A percentile compares a stretch with the other conserved stretches of the same genome.
These are phyloP conservation scores for Colletotrichum neosansevieriae DNA, from an alignment of 2,329 filamentous ascomycete species.

Conservation along the genomic window DNA sequence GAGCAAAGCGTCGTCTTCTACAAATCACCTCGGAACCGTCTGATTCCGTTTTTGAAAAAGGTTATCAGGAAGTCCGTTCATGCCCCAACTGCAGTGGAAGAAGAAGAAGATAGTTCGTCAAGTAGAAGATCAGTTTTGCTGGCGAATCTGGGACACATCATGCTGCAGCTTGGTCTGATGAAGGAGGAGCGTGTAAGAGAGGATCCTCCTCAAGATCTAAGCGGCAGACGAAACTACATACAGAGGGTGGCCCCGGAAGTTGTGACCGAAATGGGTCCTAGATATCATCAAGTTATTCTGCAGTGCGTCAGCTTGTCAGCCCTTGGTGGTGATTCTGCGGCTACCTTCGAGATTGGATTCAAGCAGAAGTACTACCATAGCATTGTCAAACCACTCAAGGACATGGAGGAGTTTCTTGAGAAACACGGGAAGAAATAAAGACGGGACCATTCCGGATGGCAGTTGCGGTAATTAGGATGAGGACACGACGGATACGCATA, in stretches of 20 bases:
- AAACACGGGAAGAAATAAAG: no score
- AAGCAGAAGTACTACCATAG: neutral
- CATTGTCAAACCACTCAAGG: neutral
- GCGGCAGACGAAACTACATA: neutral
- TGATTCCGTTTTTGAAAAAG: neutral
- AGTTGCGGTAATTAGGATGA: no score
- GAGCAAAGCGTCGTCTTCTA: slow-evolving; percentile 4
- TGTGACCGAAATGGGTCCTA: neutral
- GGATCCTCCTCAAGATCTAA: neutral
- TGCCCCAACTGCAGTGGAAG: neutral
- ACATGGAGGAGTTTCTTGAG: neutral
- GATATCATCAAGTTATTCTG: neutral
- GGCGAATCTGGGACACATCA: neutral
- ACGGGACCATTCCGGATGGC: no score
- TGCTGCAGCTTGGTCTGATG: neutral
- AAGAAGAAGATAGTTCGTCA: neutral
- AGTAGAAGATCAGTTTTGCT: neutral
- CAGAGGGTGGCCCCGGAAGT: neutral
- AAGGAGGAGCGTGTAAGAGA: neutral
- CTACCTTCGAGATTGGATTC: neutral
- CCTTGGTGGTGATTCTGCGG: neutral
- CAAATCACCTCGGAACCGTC: neutral
- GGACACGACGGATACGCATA: no score
- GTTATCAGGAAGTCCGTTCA: neutral
- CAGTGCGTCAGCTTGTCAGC: neutral